A percentile compares a stretch with the other conserved stretches of the same genome.
Conservation (phyloP, 1,284 basidiomycete genomes). For the Mixia osmundae region DNA sequence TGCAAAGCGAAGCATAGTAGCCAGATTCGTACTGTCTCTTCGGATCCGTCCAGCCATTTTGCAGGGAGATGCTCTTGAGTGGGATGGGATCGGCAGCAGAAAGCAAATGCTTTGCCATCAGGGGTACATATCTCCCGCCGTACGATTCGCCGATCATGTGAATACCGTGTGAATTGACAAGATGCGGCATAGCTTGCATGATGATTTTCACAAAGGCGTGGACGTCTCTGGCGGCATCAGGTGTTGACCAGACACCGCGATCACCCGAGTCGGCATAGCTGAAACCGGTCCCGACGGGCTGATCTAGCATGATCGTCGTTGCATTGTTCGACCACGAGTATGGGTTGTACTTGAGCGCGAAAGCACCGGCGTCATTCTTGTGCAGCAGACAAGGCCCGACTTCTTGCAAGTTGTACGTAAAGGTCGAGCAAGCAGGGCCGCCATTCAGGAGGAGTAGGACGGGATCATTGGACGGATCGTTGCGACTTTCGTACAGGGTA, state of each 20-base stretch:
- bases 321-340: constrained; percentile 22
- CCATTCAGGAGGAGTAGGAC: constrained; percentile 18
- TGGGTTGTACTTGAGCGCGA: constrained; percentile 8
- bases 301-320: constrained; percentile 18
- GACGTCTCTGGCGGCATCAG: constrained; percentile 55
- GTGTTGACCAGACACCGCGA: constrained; percentile 50
- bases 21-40: constrained; percentile 14
- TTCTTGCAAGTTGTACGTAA: constrained; percentile 29
- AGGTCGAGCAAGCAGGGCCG: constrained; percentile 23
- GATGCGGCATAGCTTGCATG: no score
- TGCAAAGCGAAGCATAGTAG: constrained; percentile 15
- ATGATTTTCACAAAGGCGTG: constrained; percentile 78
- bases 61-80: no score
- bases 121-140: no score
- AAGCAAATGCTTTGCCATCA: no score
- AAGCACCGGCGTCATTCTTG: constrained; percentile 1
- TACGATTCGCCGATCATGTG: no score
- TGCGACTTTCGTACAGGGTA: constrained; percentile 24
- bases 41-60: no score
- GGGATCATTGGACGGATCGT: constrained; percentile 22
- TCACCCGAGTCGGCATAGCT: no score
- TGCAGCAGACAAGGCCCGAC: constrained; percentile 22
- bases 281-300: constrained; percentile 17
- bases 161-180: no score
- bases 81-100: no score